Percentiles rank a stretch among this genome's conserved stretches.
These are phyloP conservation scores for Monsonia emarginata DNA, from an alignment of 441 rosid genomes.

Conservation along the genomic window DNA sequence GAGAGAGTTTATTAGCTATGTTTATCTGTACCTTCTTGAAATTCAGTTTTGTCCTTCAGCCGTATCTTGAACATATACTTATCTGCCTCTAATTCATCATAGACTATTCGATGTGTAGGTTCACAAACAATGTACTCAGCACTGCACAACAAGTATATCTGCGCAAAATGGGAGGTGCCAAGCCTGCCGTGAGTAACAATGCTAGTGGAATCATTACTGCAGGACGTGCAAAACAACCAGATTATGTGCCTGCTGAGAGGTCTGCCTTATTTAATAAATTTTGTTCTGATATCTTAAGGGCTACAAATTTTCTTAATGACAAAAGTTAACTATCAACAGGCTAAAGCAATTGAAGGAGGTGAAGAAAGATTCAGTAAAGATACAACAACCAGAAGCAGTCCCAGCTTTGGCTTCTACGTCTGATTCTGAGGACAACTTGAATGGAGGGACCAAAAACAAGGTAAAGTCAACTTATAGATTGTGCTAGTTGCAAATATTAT, in stretches of 20 bases:
- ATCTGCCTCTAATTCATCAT: background rate
- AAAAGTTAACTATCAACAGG: constrained; percentile 34
- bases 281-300: constrained; percentile 6
- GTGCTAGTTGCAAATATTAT: background rate
- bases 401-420: constrained; percentile 36
- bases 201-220: constrained; percentile 78
- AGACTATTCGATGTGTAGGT: constrained; percentile 39
- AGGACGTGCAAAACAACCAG: constrained; percentile 74
- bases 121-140: constrained; percentile 82
- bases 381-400: constrained; percentile 37
- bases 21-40: background rate
- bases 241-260: constrained; percentile 64
- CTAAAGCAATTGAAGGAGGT: constrained; percentile 61
- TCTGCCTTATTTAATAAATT: constrained; percentile 18
- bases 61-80: background rate
- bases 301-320: constrained; percentile 14
- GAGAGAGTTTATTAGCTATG: background rate
- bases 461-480: constrained; percentile 26
- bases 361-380: constrained; percentile 43
- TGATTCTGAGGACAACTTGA: constrained; percentile 47
- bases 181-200: constrained; percentile 61
- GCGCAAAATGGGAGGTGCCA: constrained; percentile 85
- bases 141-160: constrained; percentile 94
- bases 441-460: constrained; percentile 39
- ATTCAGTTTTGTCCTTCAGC: background rate